Percentiles rank a stretch among this genome's conserved stretches.
Evolutionary conservation across 2,329 filamentous ascomycete species (phyloP).

Genomic region (Talaromyces albobiverticillius): DNA sequence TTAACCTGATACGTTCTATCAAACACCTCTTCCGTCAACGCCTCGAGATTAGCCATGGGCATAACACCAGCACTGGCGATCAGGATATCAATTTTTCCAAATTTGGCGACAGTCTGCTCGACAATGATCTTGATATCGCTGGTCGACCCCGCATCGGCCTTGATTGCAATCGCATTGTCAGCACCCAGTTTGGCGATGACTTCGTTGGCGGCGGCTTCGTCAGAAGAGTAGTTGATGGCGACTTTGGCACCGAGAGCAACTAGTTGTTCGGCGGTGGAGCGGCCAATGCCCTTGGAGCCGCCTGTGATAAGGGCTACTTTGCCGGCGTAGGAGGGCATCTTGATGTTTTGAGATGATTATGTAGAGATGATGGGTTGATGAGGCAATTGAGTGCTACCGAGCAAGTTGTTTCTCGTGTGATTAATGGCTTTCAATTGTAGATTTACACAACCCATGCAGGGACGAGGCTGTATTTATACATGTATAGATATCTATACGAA

Average conservation of each 20-base stretch:
- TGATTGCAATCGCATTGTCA: constrained; percentile 51
- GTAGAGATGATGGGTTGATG: too few relatives aligned
- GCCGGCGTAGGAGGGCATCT: constrained; percentile 22
- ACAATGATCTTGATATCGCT: constrained; percentile 51
- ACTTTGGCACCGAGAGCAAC: constrained; percentile 43
- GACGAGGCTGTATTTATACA: too few relatives aligned
- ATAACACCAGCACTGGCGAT: constrained; percentile 57
- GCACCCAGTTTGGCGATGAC: constrained; percentile 48
- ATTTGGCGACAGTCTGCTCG: constrained; percentile 46
- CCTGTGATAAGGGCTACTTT: constrained; percentile 41
- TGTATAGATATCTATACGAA: too few relatives aligned
- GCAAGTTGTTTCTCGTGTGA: too few relatives aligned
- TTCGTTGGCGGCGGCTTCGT: constrained; percentile 53
- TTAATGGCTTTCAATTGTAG: too few relatives aligned
- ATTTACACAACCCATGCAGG: too few relatives aligned
- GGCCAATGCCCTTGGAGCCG: constrained; percentile 41
- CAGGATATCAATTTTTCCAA: constrained; percentile 58
- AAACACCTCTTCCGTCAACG: constrained; percentile 51
- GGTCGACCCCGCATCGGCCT: constrained; percentile 54
- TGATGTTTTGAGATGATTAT: not conserved
- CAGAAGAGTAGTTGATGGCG: constrained; percentile 57
- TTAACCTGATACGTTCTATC: constrained; percentile 52
- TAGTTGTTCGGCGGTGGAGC: constrained; percentile 36
- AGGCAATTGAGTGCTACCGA: too few relatives aligned
- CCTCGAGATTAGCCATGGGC: constrained; percentile 49